Conservation (phyloP, 495 filamentous ascomycete genomes). For the Neurospora sp. region DNA sequence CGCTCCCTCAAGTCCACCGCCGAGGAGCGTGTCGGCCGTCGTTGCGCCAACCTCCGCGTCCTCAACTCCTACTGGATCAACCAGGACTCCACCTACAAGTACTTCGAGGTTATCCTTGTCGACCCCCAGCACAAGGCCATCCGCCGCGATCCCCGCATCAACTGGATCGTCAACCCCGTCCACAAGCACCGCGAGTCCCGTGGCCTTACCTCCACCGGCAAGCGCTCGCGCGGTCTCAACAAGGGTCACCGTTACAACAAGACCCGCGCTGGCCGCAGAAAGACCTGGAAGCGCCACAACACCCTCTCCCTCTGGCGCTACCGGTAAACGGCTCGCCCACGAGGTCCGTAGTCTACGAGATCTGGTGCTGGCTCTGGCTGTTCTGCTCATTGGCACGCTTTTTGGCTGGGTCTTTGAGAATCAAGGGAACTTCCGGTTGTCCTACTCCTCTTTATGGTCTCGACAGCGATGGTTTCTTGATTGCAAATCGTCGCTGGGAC, state of each 20-base stretch:
- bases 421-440: not conserved
- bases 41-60: constrained; percentile 95
- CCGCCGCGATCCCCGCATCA: constrained; percentile 96
- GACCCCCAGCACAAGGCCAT: constrained; percentile 99
- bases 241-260: constrained; percentile 99
- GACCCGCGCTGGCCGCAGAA: constrained; percentile 84
- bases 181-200: constrained; percentile 99
- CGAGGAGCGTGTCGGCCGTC: constrained; percentile 98
- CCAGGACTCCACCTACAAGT: constrained; percentile 99
- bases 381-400: constrained; percentile 8
- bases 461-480: not conserved
- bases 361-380: constrained; percentile 14
- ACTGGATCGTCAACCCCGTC: constrained; percentile 98
- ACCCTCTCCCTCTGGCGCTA: constrained; percentile 92
- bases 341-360: constrained; percentile 5
- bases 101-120: constrained; percentile 99
- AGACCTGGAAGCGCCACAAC: constrained; percentile 99
- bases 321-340: constrained; percentile 35
- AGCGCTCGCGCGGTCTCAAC: constrained; percentile 97
- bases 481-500: not conserved
- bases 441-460: not conserved
- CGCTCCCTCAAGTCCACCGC: constrained; percentile 92
- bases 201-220: constrained; percentile 94
- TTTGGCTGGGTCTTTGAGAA: not conserved
- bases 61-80: constrained; percentile 99